Percentiles rank a stretch among this genome's conserved stretches.
Evolutionary conservation across 768 basidiomycete genomes (phyloP).

Genomic region (Porpolomopsis calyptriformis): DNA sequence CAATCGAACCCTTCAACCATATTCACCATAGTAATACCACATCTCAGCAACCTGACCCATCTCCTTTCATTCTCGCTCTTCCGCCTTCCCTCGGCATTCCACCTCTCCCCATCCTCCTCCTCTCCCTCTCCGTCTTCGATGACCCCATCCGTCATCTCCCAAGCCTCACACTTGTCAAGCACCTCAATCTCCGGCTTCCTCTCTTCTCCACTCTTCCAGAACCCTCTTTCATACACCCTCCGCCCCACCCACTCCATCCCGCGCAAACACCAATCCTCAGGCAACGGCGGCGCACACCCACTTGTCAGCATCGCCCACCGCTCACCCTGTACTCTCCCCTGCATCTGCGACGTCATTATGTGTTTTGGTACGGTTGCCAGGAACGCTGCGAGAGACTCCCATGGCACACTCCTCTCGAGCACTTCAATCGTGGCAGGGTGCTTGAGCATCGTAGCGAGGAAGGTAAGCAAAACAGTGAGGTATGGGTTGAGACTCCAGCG

Average conservation of each 20-base stretch:
- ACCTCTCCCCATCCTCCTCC: slow-evolving; percentile 22
- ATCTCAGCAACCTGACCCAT: slow-evolving; percentile 69
- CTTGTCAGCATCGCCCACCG: slow-evolving; percentile 60
- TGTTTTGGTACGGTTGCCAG: slow-evolving; percentile 50
- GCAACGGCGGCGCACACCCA: slow-evolving; percentile 58
- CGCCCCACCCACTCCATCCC: slow-evolving; percentile 96
- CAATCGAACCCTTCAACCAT: slow-evolving; percentile 70
- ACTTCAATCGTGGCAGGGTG: slow-evolving; percentile 48
- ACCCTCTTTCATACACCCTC: slow-evolving; percentile 85
- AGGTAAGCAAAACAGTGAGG: slow-evolving; percentile 77
- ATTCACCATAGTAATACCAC: slow-evolving; percentile 54
- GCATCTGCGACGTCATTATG: slow-evolving; percentile 18
- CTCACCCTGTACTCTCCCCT: slow-evolving; percentile 25
- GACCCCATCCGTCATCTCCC: slow-evolving; percentile 58
- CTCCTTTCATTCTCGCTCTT: slow-evolving; percentile 41
- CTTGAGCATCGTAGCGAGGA: slow-evolving; percentile 68
- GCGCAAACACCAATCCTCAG: slow-evolving; percentile 92
- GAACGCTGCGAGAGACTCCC: slow-evolving; percentile 60
- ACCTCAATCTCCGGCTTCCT: slow-evolving; percentile 68
- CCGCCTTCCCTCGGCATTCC: slow-evolving; percentile 13
- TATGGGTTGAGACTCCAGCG: slow-evolving; percentile 70
- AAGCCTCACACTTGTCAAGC: slow-evolving; percentile 48
- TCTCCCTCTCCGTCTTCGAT: slow-evolving; percentile 72
- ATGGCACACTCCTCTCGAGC: slow-evolving; percentile 74
- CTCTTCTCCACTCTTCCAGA: slow-evolving; percentile 78